Conservation (phyloP, 2,329 filamentous ascomycete genomes). For the Penicillium sclerotigenum region DNA sequence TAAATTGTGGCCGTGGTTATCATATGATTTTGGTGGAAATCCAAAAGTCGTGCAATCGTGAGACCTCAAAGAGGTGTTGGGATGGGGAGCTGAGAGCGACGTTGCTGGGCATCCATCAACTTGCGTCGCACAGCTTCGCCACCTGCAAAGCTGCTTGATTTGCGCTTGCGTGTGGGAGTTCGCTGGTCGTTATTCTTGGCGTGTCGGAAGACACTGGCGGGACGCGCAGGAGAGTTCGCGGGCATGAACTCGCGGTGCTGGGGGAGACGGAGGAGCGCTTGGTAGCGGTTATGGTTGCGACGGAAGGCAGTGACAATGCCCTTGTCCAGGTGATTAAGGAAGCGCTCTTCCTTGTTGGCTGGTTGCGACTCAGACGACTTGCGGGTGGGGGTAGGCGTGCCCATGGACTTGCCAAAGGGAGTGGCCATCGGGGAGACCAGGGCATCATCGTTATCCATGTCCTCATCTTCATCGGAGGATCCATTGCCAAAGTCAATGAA, state of each 20-base stretch:
- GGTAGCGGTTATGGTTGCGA: conserved; percentile 52
- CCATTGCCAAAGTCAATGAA: conserved; percentile 66
- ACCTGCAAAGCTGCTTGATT: conserved; percentile 36
- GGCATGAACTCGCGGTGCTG: conserved; percentile 47
- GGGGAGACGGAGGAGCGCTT: conserved; percentile 49
- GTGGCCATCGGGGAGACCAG: conserved; percentile 47
- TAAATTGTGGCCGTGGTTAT: conserved; percentile 24
- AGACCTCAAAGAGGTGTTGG: conserved; percentile 16
- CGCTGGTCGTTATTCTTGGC: conserved; percentile 40
- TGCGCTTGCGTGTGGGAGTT: conserved; percentile 42
- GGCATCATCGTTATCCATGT: conserved; percentile 50
- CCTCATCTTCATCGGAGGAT: conserved; percentile 57
- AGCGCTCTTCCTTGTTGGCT: conserved; percentile 45
- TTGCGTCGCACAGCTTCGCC: conserved; percentile 45
- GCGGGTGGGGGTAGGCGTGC: conserved; percentile 38
- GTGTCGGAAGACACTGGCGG: conserved; percentile 44
- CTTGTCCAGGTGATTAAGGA: conserved; percentile 66
- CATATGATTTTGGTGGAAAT: conserved; percentile 20
- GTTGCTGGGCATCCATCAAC: conserved; percentile 42
- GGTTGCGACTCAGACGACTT: conserved; percentile 29
- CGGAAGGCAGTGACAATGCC: conserved; percentile 77
- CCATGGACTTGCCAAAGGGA: conserved; percentile 38
- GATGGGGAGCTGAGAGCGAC: conserved; percentile 38
- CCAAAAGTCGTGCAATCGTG: conserved; percentile 22
- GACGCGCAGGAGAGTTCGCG: conserved; percentile 42